These are phyloP conservation scores for Dryas alaskensis DNA, from an alignment of 306 rosid genomes.

Conservation along the genomic window DNA sequence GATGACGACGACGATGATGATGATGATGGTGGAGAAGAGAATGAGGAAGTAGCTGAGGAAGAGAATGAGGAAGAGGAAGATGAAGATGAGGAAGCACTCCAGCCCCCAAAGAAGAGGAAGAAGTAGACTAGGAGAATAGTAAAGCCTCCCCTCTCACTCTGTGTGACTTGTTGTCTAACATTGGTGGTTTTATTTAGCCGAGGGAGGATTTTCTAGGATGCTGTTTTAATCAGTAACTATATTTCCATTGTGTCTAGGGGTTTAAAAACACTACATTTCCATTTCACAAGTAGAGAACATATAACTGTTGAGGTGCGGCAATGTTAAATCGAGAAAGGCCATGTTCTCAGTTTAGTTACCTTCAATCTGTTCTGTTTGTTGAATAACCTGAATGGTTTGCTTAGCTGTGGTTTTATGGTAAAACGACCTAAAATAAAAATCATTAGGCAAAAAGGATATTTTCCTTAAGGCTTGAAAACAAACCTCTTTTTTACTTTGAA, in stretches of 20 bases:
- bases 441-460: neutral
- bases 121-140: conserved; percentile 38
- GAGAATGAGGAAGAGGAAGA: conserved; percentile 57
- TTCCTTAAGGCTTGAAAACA: neutral
- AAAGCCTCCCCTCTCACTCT: conserved; percentile 40
- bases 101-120: conserved; percentile 97
- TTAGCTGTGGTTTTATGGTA: neutral
- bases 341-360: conserved; percentile 18
- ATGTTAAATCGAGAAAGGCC: conserved; percentile 25
- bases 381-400: neutral
- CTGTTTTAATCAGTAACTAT: conserved; percentile 40
- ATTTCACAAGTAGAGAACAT: conserved; percentile 53
- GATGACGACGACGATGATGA: conserved; percentile 37
- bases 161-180: conserved; percentile 46
- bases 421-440: neutral
- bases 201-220: conserved; percentile 51
- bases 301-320: conserved; percentile 37
- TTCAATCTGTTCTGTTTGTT: neutral
- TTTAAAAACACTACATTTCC: conserved; percentile 31
- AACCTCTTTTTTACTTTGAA: neutral
- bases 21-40: conserved; percentile 52
- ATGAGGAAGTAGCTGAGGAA: conserved; percentile 45
- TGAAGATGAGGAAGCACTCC: conserved; percentile 81
- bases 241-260: conserved; percentile 30
- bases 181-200: conserved; percentile 33